A percentile compares a stretch with the other conserved stretches of the same genome.
These are phyloP conservation scores for Neonectria coccinea DNA, from an alignment of 2,329 filamentous ascomycete genomes.

Conservation along the genomic window DNA sequence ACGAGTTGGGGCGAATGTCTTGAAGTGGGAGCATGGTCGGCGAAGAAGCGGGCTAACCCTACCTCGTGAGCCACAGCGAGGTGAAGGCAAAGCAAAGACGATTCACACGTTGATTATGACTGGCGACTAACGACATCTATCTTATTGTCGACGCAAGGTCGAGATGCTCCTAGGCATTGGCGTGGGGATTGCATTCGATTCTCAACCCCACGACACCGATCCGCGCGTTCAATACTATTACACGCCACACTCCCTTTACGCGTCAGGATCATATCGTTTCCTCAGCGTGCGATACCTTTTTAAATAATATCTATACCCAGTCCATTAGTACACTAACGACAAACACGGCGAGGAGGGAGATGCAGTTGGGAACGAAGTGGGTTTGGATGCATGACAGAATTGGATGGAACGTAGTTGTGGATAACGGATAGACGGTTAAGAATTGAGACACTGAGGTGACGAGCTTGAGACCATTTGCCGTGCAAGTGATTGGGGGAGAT, in stretches of 20 bases:
- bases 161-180: conserved; percentile 19
- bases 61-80: conserved; percentile 23
- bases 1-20: conserved; percentile 88
- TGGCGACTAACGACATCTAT: conserved; percentile 28
- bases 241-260: conserved; percentile 38
- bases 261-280: conserved; percentile 76
- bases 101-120: conserved; percentile 25
- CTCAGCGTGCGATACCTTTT: conserved; percentile 89
- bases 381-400: not conserved
- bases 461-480: not conserved
- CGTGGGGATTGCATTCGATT: conserved; percentile 13
- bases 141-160: conserved; percentile 25
- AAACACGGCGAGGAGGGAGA: conserved; percentile 30
- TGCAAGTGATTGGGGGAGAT: not conserved
- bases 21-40: conserved; percentile 88
- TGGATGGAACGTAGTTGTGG: not conserved
- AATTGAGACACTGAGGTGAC: conserved; percentile 4
- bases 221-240: conserved; percentile 9
- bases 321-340: conserved; percentile 38
- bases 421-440: conserved; percentile 7
- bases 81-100: conserved; percentile 30
- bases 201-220: conserved; percentile 3
- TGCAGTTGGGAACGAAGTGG: conserved; percentile 4
- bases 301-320: conserved; percentile 68
- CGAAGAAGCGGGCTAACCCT: conserved; percentile 70